Evolutionary conservation across 192 early-diverging fungal species (phyloP), one percentile per base, ranked within the genome.

Genomic region (Phlyctochytrium arcticum): DNA sequence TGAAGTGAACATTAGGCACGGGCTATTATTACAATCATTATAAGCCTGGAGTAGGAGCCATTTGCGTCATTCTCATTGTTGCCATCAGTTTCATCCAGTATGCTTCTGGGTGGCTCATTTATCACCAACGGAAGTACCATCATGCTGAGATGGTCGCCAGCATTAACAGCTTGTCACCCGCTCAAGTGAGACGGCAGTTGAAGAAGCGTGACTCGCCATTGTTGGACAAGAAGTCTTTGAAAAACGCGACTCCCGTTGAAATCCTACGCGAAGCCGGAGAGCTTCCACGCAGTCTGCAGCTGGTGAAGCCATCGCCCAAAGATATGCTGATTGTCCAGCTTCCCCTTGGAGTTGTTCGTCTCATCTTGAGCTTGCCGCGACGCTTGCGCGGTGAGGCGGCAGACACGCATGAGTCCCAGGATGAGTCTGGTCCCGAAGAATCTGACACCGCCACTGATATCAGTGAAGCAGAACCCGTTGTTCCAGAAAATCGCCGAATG

Each of bases 51-150:
- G 24, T 80, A 35, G 58, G 66, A 36, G 65, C 63, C 19, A 29
- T 80, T 6, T 44, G 72, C 12, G 34, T 76, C 55, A 50, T 77
- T 29, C 27, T 78, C 9, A 5, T 73, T 6, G 33, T 75, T 24
- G 47, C 62, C n/a, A 55, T 51, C 19, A 50, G 46, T 24, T 73
- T 73, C 37, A 70, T 82, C n/a, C 79, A 81, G 47, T 81, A 81
- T 62, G 39, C 74, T 5, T 72, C 69, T 4, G 51, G 42, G 24
- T 75, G 66, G 58, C 36, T 66, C 31, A 47, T 62, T 36, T 73
- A 73, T 48, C 12, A 37, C 19, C 51, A 39, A 9, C 48, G 65
- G 3, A n/a, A 39, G 10, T 3, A 15, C 26, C 34, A 54, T 12
- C 49, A 44, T 3, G 35, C 26, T 31, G 63, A 59, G 21, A 62